A percentile compares a stretch with the other conserved stretches of the same genome.
Evolutionary conservation across 148 eudicot genomes (phyloP).

Genomic region (Rheum nobile): DNA sequence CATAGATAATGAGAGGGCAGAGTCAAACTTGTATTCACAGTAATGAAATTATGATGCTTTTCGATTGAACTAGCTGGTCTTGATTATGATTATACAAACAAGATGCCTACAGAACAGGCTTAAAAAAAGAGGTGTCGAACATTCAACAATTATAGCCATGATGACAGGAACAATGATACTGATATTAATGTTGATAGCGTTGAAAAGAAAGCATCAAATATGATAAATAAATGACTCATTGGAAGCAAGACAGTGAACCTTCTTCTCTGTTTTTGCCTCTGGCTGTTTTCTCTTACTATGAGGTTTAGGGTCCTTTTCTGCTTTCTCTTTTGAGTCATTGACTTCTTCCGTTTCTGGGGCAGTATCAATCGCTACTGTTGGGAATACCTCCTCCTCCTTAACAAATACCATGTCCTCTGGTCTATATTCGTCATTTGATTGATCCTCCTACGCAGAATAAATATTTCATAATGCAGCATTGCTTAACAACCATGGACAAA

Average conservation of each 20-base stretch:
- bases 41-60: not conserved
- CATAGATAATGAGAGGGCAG: not conserved
- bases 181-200: not conserved
- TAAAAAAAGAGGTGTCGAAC: not conserved
- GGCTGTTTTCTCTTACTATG: constrained; percentile 64
- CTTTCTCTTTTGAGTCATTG: constrained; percentile 15
- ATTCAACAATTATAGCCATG: not conserved
- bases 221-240: not conserved
- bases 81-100: not conserved
- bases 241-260: constrained; percentile 27
- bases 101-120: not conserved
- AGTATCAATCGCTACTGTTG: constrained; percentile 29
- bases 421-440: constrained; percentile 31
- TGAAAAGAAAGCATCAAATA: not conserved
- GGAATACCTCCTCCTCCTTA: constrained; percentile 72
- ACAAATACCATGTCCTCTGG: constrained; percentile 68
- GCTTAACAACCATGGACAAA: not conserved
- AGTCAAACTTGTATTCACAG: not conserved
- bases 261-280: constrained; percentile 58
- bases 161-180: not conserved
- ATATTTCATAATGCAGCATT: not conserved
- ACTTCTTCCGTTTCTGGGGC: constrained; percentile 24
- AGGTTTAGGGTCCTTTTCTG: constrained; percentile 30
- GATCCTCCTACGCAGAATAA: constrained; percentile 29
- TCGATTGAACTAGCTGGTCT: not conserved